phyloP scores from a whole-genome alignment of 2,329 filamentous ascomycete species.

The Apiospora kogelbergensis region DNA sequence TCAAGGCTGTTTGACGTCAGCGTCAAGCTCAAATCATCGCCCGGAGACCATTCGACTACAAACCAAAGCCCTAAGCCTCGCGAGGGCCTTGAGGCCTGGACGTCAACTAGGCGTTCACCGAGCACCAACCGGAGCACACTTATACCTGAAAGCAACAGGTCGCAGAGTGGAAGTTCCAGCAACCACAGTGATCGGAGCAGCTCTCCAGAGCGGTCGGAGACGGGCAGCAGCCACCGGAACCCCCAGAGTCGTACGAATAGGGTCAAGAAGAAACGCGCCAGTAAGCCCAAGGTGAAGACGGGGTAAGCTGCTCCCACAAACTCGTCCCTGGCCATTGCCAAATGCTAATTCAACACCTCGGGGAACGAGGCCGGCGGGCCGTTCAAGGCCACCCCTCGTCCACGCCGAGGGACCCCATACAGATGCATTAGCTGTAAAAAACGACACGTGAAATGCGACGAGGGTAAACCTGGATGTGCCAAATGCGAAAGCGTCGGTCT shows the following conservation, averaged over 20 bases:
- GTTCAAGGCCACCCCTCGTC: not conserved
- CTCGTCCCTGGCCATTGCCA: constrained; percentile 5
- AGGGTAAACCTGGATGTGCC: constrained; percentile 29
- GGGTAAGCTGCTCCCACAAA: constrained; percentile 16
- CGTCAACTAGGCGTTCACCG: too few relatives aligned
- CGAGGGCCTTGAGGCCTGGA: not conserved
- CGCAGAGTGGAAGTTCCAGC: constrained; percentile 5
- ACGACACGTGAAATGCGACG: constrained; percentile 30
- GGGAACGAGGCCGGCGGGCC: not conserved
- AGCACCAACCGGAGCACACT: not conserved
- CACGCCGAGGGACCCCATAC: not conserved
- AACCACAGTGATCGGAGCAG: constrained; percentile 11
- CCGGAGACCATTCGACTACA: not conserved
- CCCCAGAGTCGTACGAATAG: not conserved
- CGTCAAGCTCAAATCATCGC: not conserved
- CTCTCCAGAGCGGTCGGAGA: not conserved
- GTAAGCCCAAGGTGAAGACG: constrained; percentile 27
- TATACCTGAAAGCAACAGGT: not conserved
- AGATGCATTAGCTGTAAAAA: constrained; percentile 26
- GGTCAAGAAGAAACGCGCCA: constrained; percentile 24
- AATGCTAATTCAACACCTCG: not conserved
- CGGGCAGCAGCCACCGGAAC: not conserved
- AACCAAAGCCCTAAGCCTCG: not conserved
- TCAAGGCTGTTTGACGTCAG: not conserved
- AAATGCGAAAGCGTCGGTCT: constrained; percentile 30